These are phyloP conservation scores for Boletus fagicola DNA, from an alignment of 768 basidiomycete genomes.

Conservation along the genomic window DNA sequence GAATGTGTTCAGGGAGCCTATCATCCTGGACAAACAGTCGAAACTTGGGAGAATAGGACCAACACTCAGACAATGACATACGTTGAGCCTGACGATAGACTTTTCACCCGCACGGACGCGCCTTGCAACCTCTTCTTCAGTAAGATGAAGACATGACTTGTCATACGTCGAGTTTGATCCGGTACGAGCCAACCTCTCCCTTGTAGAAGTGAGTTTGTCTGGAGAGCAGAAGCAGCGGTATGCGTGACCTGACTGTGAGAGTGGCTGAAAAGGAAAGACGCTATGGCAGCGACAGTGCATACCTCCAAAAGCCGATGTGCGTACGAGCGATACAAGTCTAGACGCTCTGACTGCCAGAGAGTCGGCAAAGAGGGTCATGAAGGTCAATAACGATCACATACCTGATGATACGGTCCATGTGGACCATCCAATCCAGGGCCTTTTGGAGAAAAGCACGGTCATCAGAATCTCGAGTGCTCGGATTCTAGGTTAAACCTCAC, in stretches of 20 bases:
- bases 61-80: constrained; percentile 35
- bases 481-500: constrained; percentile 39
- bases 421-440: constrained; percentile 77
- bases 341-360: constrained; percentile 73
- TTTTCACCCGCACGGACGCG: constrained; percentile 73
- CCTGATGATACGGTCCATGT: constrained; percentile 87
- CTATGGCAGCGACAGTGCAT: constrained; percentile 5
- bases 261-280: not conserved
- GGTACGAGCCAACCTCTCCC: constrained; percentile 64
- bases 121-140: constrained; percentile 80
- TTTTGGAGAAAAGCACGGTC: constrained; percentile 29
- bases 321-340: constrained; percentile 79
- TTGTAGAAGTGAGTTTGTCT: constrained; percentile 63
- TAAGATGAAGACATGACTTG: constrained; percentile 80
- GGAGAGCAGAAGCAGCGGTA: constrained; percentile 94
- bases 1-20: constrained; percentile 48
- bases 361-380: not conserved
- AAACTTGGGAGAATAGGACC: not conserved
- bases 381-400: constrained; percentile 24
- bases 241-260: constrained; percentile 71
- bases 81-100: constrained; percentile 85
- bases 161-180: constrained; percentile 87
- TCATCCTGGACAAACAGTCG: constrained; percentile 47
- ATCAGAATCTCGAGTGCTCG: constrained; percentile 2
- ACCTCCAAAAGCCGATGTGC: constrained; percentile 77